Percentiles rank a stretch among this genome's conserved stretches.
These are phyloP conservation scores for Phytophthora syringae DNA, from an alignment of 352 stramenopile genomes.

Conservation along the genomic window DNA sequence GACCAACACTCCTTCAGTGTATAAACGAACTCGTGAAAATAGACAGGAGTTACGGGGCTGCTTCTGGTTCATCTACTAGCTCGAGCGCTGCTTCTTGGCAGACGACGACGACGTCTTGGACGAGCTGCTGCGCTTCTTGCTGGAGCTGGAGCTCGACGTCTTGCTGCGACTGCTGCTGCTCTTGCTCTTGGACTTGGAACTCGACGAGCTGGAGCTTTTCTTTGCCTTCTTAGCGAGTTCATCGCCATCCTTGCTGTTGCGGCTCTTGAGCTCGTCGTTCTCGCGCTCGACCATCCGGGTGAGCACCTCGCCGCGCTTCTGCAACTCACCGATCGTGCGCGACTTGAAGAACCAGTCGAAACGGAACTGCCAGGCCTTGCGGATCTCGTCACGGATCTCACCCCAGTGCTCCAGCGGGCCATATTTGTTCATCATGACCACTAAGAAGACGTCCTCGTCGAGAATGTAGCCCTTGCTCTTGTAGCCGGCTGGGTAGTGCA, in stretches of 20 bases:
- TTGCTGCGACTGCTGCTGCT: slow-evolving; percentile 55
- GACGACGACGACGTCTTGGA: slow-evolving; percentile 59
- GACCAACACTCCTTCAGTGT: slow-evolving; percentile 16
- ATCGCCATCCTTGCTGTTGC: slow-evolving; percentile 75
- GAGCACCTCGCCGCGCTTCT: slow-evolving; percentile 96
- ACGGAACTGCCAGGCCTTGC: slow-evolving; percentile 97
- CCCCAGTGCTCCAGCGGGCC: slow-evolving; percentile 96
- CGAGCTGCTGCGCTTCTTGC: slow-evolving; percentile 78
- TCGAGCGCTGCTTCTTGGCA: slow-evolving; percentile 76
- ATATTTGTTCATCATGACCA: slow-evolving; percentile 99
- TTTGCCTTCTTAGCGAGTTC: slow-evolving; percentile 83
- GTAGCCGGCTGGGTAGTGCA: slow-evolving; percentile 88
- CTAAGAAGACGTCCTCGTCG: slow-evolving; percentile 98
- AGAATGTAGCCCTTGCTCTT: slow-evolving; percentile 96
- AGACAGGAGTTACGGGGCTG: slow-evolving; percentile 29
- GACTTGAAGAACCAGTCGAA: slow-evolving; percentile 99
- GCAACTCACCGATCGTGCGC: slow-evolving; percentile 96
- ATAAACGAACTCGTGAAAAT: slow-evolving; percentile 31
- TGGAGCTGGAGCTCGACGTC: slow-evolving; percentile 61
- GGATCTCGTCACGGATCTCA: slow-evolving; percentile 98
- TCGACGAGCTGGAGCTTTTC: slow-evolving; percentile 63
- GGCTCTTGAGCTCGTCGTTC: slow-evolving; percentile 89
- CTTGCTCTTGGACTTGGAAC: slow-evolving; percentile 69
- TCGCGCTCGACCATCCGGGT: slow-evolving; percentile 96
- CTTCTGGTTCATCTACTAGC: slow-evolving; percentile 39